Evolutionary conservation across 1,284 basidiomycete species (phyloP).

Genomic region (Marasmius fiardii): DNA sequence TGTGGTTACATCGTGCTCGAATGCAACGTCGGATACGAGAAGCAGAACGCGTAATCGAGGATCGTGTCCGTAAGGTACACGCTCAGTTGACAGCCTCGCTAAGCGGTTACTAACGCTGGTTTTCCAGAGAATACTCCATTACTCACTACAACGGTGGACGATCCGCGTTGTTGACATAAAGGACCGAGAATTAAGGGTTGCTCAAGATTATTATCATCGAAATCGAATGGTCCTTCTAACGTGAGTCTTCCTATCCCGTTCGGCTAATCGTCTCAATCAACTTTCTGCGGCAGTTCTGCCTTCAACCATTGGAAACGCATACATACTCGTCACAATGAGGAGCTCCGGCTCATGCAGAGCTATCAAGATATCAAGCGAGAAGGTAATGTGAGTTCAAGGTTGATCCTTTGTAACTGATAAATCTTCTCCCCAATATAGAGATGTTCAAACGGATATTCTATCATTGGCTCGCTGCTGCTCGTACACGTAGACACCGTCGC

Average conservation of each 20-base stretch:
- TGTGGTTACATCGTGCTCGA: slow-evolving; percentile 41
- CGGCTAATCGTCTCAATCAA: slow-evolving; percentile 9
- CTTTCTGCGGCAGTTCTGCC: slow-evolving; percentile 36
- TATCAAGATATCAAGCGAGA: slow-evolving; percentile 74
- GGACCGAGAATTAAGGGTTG: slow-evolving; percentile 61
- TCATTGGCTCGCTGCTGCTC: slow-evolving; percentile 62
- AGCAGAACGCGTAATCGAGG: slow-evolving; percentile 37
- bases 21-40: slow-evolving; percentile 32
- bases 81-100: background rate
- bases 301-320: slow-evolving; percentile 68
- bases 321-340: slow-evolving; percentile 60
- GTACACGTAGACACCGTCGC: slow-evolving; percentile 55
- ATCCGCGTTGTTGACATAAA: slow-evolving; percentile 71
- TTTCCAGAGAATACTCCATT: slow-evolving; percentile 49
- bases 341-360: slow-evolving; percentile 74
- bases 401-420: background rate
- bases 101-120: slow-evolving; percentile 1
- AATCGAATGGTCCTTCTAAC: slow-evolving; percentile 40
- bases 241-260: slow-evolving; percentile 32
- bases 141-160: slow-evolving; percentile 58
- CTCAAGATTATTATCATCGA: slow-evolving; percentile 31
- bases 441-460: slow-evolving; percentile 63
- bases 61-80: slow-evolving; percentile 40
- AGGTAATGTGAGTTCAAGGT: slow-evolving; percentile 36
- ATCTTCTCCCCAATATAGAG: slow-evolving; percentile 38